Evolutionary conservation across 208 protist species (phyloP).

Genomic region (Leishmania amazonensis): DNA sequence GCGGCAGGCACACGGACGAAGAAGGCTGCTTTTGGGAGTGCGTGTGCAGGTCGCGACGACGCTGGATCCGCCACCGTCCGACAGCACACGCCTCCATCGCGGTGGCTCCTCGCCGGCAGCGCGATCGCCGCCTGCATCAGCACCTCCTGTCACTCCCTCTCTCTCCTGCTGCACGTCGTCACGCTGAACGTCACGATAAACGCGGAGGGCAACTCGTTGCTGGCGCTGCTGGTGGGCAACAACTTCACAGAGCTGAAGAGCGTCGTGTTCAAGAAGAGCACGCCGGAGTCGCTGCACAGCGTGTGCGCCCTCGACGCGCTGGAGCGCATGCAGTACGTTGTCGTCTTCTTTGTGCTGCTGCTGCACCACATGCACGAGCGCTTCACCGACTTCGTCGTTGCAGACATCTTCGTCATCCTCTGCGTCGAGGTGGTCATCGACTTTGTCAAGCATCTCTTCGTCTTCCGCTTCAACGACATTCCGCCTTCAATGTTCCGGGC

Average conservation of each 20-base stretch:
- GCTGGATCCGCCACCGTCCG: neutral
- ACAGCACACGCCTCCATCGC: conserved; percentile 9
- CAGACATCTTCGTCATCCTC: conserved; percentile 39
- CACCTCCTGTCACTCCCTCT: conserved; percentile 70
- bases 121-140: conserved; percentile 33
- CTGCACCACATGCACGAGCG: conserved; percentile 33
- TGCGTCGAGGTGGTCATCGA: conserved; percentile 84
- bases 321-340: conserved; percentile 24
- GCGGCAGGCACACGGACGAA: neutral
- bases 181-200: conserved; percentile 95
- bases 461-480: conserved; percentile 91
- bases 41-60: neutral
- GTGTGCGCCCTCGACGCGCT: conserved; percentile 89
- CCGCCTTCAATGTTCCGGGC: conserved; percentile 57
- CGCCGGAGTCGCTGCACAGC: conserved; percentile 83
- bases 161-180: conserved; percentile 86
- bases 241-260: conserved; percentile 95
- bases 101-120: conserved; percentile 34
- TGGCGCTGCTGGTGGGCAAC: conserved; percentile 94
- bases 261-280: conserved; percentile 92
- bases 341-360: conserved; percentile 85
- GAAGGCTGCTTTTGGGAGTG: neutral
- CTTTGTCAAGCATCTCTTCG: conserved; percentile 92
- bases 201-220: conserved; percentile 83
- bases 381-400: conserved; percentile 34